A percentile compares a stretch with the other conserved stretches of the same genome.
Evolutionary conservation across 371 early-diverging fungal genomes (phyloP).

Genomic region (Circinella minor): DNA sequence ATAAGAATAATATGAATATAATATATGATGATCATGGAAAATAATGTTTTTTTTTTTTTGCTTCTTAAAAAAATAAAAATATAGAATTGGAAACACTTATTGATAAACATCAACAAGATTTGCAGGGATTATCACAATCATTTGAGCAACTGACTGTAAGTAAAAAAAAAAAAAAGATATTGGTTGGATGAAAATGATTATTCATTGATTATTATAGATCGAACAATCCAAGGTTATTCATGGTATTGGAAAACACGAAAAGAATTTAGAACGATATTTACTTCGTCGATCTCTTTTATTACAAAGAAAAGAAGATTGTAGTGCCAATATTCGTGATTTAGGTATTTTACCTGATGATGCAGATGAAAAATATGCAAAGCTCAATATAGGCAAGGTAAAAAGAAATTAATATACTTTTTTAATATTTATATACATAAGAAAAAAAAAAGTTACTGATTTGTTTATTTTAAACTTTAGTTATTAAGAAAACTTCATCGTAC

Average conservation of each 20-base stretch:
- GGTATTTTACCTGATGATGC: constrained; percentile 98
- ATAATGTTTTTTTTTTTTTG: neutral
- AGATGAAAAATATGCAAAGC: constrained; percentile 70
- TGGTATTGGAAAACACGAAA: constrained; percentile 53
- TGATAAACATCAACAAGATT: constrained; percentile 42
- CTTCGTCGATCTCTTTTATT: constrained; percentile 76
- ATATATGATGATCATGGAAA: too few species aligned
- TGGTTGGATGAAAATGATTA: neutral
- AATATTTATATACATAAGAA: too few species aligned
- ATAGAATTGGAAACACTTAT: constrained; percentile 45
- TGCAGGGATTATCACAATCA: constrained; percentile 34
- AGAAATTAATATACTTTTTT: neutral
- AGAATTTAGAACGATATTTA: constrained; percentile 76
- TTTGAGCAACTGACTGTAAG: constrained; percentile 65
- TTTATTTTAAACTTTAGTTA: constrained; percentile 35
- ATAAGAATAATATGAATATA: too few species aligned
- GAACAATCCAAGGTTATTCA: constrained; percentile 28
- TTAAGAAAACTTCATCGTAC: constrained; percentile 78
- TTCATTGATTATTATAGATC: constrained; percentile 19
- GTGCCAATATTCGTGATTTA: constrained; percentile 88
- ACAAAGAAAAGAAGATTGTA: constrained; percentile 88
- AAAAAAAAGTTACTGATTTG: neutral
- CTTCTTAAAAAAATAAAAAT: neutral
- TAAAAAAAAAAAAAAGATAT: neutral
- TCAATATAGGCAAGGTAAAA: constrained; percentile 54